Percentiles rank a stretch among this genome's conserved stretches.
Evolutionary conservation across 2,329 filamentous ascomycete genomes (phyloP).

Genomic region (Ascosphaera apis): DNA sequence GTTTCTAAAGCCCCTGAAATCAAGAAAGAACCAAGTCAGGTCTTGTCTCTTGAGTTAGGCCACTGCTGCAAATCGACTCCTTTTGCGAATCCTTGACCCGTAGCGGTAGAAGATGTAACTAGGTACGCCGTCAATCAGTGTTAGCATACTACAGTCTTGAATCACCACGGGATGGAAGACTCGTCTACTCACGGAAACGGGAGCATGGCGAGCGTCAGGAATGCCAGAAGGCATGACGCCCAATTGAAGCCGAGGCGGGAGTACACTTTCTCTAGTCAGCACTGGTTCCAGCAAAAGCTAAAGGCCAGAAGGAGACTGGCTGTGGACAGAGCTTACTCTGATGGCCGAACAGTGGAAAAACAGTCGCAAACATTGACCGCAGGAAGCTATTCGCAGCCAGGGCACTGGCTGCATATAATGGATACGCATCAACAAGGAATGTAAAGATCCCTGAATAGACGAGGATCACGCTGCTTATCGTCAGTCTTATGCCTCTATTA

Average conservation of each 20-base stretch:
- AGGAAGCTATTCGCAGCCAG: conserved; percentile 68
- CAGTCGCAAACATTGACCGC: conserved; percentile 55
- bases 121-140: neutral
- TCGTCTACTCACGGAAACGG: conserved; percentile 21
- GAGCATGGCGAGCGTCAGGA: conserved; percentile 20
- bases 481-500: neutral
- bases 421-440: conserved; percentile 47
- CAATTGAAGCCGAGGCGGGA: conserved; percentile 23
- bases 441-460: conserved; percentile 72
- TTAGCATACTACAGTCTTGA: neutral
- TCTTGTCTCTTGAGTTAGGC: neutral
- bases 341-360: conserved; percentile 52
- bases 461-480: conserved; percentile 38
- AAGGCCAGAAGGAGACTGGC: conserved; percentile 4
- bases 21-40: no score
- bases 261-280: conserved; percentile 17
- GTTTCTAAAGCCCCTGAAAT: no score
- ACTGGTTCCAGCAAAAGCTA: conserved; percentile 1
- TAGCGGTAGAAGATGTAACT: conserved; percentile 24
- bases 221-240: conserved; percentile 22
- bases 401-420: conserved; percentile 30
- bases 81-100: conserved; percentile 18
- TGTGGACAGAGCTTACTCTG: conserved; percentile 20
- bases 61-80: conserved; percentile 17
- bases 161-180: neutral